These are phyloP conservation scores for Colletotrichum scovillei DNA, from an alignment of 2,329 filamentous ascomycete genomes.

Conservation along the genomic window DNA sequence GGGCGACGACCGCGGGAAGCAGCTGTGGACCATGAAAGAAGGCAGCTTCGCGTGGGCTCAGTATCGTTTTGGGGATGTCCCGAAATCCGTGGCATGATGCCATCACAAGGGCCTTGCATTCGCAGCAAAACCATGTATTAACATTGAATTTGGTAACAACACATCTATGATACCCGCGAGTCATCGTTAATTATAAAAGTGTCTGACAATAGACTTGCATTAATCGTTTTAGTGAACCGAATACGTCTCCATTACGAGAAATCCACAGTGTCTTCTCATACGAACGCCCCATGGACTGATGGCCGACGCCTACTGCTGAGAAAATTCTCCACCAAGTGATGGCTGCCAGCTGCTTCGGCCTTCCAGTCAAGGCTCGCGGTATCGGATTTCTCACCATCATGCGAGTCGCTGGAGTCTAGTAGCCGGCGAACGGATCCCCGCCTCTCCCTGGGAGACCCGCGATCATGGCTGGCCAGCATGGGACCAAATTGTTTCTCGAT, in stretches of 20 bases:
- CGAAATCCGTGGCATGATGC: neutral
- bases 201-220: neutral
- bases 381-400: neutral
- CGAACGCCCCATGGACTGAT: constrained; percentile 51
- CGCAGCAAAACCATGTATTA: neutral
- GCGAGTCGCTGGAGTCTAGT: constrained; percentile 4
- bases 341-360: constrained; percentile 55
- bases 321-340: constrained; percentile 66
- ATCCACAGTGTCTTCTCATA: constrained; percentile 37
- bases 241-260: too few species aligned
- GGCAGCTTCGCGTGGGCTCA: constrained; percentile 58
- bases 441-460: constrained; percentile 10
- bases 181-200: too few species aligned
- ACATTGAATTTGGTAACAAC: neutral
- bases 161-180: neutral
- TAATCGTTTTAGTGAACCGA: neutral
- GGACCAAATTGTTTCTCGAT: constrained; percentile 18
- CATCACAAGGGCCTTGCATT: too few species aligned
- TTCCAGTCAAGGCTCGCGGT: constrained; percentile 36
- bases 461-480: neutral
- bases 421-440: neutral
- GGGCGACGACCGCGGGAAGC: constrained; percentile 53
- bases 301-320: constrained; percentile 59
- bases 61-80: constrained; percentile 53
- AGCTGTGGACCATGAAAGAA: constrained; percentile 59